A percentile compares a stretch with the other conserved stretches of the same genome.
Conservation (phyloP, 2,329 filamentous ascomycete genomes). For the Aspergillus cejpii region DNA sequence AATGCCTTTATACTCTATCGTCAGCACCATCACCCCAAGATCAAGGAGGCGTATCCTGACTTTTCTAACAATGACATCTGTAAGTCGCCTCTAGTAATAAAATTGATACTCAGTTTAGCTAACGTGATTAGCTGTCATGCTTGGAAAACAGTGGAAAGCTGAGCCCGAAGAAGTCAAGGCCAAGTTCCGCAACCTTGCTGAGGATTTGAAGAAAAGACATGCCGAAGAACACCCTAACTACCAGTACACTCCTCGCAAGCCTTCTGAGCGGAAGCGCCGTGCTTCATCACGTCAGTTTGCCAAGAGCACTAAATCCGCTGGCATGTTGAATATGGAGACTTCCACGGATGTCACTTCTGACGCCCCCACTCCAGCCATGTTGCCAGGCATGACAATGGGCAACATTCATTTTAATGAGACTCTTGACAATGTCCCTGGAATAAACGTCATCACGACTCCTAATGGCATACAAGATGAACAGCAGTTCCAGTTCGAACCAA, state of each 20-base stretch:
- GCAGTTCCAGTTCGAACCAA: conserved; percentile 10
- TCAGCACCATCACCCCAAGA: conserved; percentile 33
- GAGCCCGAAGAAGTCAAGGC: conserved; percentile 34
- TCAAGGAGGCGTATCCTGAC: conserved; percentile 36
- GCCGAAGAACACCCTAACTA: conserved; percentile 39
- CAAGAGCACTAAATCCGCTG: conserved; percentile 4
- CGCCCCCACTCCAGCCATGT: conserved; percentile 9
- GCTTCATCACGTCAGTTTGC: conserved; percentile 29
- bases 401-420: not conserved
- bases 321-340: conserved; percentile 1
- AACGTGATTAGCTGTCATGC: conserved; percentile 31
- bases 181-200: conserved; percentile 35
- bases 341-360: conserved; percentile 4
- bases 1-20: conserved; percentile 46
- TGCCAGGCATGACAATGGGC: conserved; percentile 2
- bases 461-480: conserved; percentile 3
- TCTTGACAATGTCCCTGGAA: not conserved
- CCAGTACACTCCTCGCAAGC: conserved; percentile 42
- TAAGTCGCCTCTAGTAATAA: conserved; percentile 21
- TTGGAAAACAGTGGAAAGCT: conserved; percentile 39
- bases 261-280: conserved; percentile 43
- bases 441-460: conserved; percentile 1
- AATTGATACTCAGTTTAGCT: conserved; percentile 4
- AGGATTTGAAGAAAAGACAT: conserved; percentile 38
- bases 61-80: conserved; percentile 44